These are phyloP conservation scores for Tuber aestivum DNA, from an alignment of 495 filamentous ascomycete species.

Conservation along the genomic window DNA sequence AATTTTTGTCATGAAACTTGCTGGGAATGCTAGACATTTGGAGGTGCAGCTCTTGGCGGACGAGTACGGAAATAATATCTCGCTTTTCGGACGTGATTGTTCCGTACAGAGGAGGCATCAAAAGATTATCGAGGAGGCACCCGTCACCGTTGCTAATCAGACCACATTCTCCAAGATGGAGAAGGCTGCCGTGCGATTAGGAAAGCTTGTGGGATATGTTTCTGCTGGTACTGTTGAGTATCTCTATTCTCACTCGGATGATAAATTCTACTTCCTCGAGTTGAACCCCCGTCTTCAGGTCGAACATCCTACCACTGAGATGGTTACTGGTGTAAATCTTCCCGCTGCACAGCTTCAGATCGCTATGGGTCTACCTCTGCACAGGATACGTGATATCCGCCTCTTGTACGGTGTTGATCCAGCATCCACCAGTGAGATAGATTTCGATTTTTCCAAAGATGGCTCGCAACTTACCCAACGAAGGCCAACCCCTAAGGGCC, in stretches of 20 bases:
- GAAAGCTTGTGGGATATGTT: conserved; percentile 92
- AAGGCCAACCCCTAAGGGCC: conserved; percentile 84
- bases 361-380: conserved; percentile 95
- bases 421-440: conserved; percentile 74
- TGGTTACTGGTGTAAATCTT: conserved; percentile 96
- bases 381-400: conserved; percentile 92
- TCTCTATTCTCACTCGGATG: conserved; percentile 94
- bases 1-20: conserved; percentile 99
- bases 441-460: conserved; percentile 90
- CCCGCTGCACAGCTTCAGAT: conserved; percentile 96
- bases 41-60: conserved; percentile 96
- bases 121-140: conserved; percentile 99
- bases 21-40: conserved; percentile 90
- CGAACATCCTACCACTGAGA: conserved; percentile 98
- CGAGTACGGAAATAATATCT: conserved; percentile 99
- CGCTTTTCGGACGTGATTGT: conserved; percentile 95
- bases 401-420: conserved; percentile 95
- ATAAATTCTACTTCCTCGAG: conserved; percentile 99
- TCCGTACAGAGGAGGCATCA: conserved; percentile 98
- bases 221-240: conserved; percentile 99
- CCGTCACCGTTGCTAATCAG: conserved; percentile 87
- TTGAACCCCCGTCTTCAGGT: conserved; percentile 97
- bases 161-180: conserved; percentile 93
- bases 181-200: conserved; percentile 88
- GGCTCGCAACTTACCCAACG: conserved; percentile 80